Conservation (phyloP, 1,284 basidiomycete genomes). For the Cryptococcus maquisensis region DNA sequence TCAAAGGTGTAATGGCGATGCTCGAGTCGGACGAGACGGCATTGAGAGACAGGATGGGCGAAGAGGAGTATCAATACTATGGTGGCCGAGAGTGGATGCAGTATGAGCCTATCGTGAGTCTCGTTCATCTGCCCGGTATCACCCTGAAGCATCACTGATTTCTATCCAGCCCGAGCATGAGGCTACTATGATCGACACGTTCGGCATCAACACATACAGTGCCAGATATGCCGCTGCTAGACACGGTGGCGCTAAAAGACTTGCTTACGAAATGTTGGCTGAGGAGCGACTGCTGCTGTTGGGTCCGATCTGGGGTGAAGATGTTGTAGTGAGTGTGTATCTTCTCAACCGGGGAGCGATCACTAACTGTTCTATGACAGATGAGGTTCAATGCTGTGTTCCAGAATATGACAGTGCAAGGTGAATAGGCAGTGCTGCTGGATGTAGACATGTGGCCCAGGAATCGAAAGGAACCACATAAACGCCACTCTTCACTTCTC, state of each 20-base stretch:
- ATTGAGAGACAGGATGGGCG: neutral
- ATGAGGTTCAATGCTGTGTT: too few species aligned
- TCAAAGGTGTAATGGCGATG: neutral
- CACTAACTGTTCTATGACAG: too few species aligned
- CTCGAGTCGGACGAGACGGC: neutral
- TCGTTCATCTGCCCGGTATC: neutral
- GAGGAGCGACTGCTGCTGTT: constrained; percentile 1
- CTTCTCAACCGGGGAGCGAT: too few species aligned
- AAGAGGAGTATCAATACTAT: neutral
- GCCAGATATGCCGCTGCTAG: constrained; percentile 6
- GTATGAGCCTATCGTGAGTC: constrained; percentile 1
- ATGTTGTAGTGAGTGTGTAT: neutral
- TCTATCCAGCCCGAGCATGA: neutral
- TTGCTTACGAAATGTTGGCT: constrained; percentile 1
- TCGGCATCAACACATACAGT: constrained; percentile 10
- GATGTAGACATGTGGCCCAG: too few species aligned
- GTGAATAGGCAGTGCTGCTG: too few species aligned
- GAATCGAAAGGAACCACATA: too few species aligned
- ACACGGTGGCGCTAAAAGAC: neutral
- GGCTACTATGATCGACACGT: neutral
- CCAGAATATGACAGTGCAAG: too few species aligned
- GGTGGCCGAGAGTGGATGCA: constrained; percentile 3
- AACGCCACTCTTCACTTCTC: too few species aligned
- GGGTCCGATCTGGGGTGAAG: neutral
- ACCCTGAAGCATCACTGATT: neutral